Evolutionary conservation across 2,329 filamentous ascomycete genomes (phyloP), one percentile per base, ranked within the genome.

Genomic region (Diaporthe citrichinensis): DNA sequence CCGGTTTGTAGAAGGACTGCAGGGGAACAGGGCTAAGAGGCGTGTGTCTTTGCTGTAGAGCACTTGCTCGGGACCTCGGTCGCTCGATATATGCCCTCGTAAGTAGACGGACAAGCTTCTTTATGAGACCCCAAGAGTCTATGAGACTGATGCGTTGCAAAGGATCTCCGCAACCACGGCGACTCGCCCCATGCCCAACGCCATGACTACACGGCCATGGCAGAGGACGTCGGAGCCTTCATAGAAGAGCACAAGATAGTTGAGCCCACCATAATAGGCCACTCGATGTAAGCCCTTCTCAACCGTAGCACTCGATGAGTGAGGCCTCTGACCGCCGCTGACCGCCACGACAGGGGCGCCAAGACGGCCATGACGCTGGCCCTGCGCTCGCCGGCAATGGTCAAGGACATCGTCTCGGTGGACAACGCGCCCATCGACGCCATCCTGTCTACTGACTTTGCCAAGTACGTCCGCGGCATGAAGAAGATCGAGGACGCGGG

Each of bases 101-200:
- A 84, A 84, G 91, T 83, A 14, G 34, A 51, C 46, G 4, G 65
- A 4, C 7, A 8, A 14, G 28, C 25, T 9, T 55, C 4, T n/a
- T 44, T 12, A 28, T 46, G 25, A 15, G 5, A 25, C 39, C 28
- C 36, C 12, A 44, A 72, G 10, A 25, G 41, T 51, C 31, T 46
- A 23, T 28, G 23, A 15, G 39, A 39, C 65, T 74, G 3, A 41
- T 8, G 9, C 44, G n/a, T 53, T 58, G 58, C 28, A 51, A 71
- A 95, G 94, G 96, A 98, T 83, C 90, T 98, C 25, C 92, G 96
- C 79, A 98, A 98, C 82, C 96, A 98, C 86, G 96, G 96, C 80
- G 93, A 97, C 53, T 98, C 95, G 1, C 94, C 95, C 1, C 96
- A 98, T 84, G 84, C 92, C 71, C 85, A 88, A 0, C 87, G 87